Base-by-base conservation (phyloP, 352 stramenopile genomes). In the Globisporangium solare region DNA sequence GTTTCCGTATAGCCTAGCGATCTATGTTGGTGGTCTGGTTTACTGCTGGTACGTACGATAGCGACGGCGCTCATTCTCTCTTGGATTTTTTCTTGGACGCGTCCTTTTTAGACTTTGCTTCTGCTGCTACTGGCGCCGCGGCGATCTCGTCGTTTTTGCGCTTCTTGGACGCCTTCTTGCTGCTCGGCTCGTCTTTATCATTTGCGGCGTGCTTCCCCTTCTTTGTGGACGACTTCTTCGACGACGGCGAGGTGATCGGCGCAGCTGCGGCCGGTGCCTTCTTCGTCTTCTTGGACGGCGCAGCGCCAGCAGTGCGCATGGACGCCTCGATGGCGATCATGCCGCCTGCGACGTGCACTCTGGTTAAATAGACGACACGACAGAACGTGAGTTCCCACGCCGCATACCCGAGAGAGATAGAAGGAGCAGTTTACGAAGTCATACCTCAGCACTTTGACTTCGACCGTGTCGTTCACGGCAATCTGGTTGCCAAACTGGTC, bases 261-360 rank as follows among this genome's bases (percentile, higher is more conserved):
- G 6, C 6, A 3, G 58, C 37, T 6, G 51, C n/a, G n/a, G n/a
- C 42, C 7, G 67, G 39, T 18, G 65, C 60, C 3, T 68, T 54
- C 13, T 42, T 58, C 6, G 56, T 22, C 48, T 61, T 49, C 3
- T 46, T 49, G 24, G 24, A 27, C 24, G 24, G 5, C 11, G 55
- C 13, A 31, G 31, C 11, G 35, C 60, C 58, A 68, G 69, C 22
- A n/a, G n/a, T 63, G 10, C 79, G 76, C 83, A 93, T 89, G 18
- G 78, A 83, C 7, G 71, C 81, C 54, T 91, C 81, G 63, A 94
- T 90, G 35, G 83, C 78, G 57, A 94, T 80, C 73, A 94, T 87
- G 1, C 79, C 81, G 35, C 82, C 76, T 24, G 83, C 79, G 51
- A 88, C 75, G 55, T 89, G 79, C 20, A 93, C 75, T 32, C 79